Evolutionary conservation across 2,329 filamentous ascomycete species (phyloP).

Genomic region (Apiospora hydei): DNA sequence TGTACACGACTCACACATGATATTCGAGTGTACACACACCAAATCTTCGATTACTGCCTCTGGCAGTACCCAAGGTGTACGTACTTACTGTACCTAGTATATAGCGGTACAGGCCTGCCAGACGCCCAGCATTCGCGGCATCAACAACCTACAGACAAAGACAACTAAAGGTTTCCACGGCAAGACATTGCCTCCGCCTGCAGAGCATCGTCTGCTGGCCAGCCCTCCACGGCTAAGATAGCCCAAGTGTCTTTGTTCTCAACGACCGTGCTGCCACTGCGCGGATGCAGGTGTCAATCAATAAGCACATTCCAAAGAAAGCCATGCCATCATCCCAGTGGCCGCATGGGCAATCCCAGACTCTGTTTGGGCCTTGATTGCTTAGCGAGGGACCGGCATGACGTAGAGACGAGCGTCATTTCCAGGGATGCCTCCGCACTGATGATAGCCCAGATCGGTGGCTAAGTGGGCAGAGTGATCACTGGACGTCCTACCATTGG

Average conservation of each 20-base stretch:
- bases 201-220: background rate
- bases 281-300: constrained; percentile 15
- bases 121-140: background rate
- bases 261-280: background rate
- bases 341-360: constrained; percentile 13
- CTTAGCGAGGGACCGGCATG: constrained; percentile 23
- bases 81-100: background rate
- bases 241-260: background rate
- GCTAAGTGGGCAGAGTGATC: constrained; percentile 9
- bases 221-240: background rate
- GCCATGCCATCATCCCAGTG: background rate
- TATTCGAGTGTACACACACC: background rate
- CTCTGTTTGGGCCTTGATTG: constrained; percentile 20
- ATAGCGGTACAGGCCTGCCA: background rate
- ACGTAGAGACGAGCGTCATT: constrained; percentile 22
- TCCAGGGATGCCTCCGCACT: constrained; percentile 16
- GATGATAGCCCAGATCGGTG: constrained; percentile 5
- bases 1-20: background rate
- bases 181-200: background rate
- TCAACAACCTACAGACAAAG: background rate
- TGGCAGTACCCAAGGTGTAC: constrained; percentile 1
- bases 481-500: constrained; percentile 1
- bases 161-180: background rate
- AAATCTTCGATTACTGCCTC: background rate
- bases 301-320: constrained; percentile 12